phyloP scores from a whole-genome alignment of 2,329 filamentous ascomycete genomes.

The Xylaria sp. region DNA sequence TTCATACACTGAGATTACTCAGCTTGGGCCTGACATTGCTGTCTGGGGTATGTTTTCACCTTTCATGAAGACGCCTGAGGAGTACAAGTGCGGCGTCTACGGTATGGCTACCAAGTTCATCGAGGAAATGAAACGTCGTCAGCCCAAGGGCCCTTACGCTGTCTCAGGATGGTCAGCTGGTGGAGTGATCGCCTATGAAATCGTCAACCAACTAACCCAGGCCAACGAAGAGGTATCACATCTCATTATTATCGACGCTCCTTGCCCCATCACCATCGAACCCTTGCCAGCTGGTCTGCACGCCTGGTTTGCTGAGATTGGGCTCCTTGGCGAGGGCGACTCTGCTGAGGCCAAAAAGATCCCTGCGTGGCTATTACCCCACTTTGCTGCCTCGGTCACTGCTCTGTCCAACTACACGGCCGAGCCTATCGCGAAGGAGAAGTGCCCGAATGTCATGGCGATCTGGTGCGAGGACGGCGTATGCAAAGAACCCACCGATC shows the following conservation, averaged over 20 bases:
- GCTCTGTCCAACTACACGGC: conserved; percentile 73
- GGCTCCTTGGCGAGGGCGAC: conserved; percentile 69
- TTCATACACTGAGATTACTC: conserved; percentile 67
- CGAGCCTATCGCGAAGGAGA: conserved; percentile 62
- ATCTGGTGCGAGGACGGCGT: conserved; percentile 79
- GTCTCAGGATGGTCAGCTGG: conserved; percentile 79
- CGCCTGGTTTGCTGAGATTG: conserved; percentile 74
- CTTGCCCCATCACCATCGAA: conserved; percentile 70
- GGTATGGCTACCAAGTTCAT: conserved; percentile 70
- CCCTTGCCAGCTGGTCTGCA: conserved; percentile 70
- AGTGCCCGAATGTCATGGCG: conserved; percentile 65
- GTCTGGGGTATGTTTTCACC: conserved; percentile 70
- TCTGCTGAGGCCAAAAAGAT: conserved; percentile 59
- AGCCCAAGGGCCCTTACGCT: conserved; percentile 70
- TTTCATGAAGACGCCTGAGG: conserved; percentile 71
- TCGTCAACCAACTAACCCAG: conserved; percentile 63
- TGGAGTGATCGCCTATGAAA: conserved; percentile 73
- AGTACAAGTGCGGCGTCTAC: conserved; percentile 69
- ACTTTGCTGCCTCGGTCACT: conserved; percentile 72
- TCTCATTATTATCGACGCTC: conserved; percentile 69
- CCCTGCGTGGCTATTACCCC: conserved; percentile 74
- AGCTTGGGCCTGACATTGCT: conserved; percentile 53
- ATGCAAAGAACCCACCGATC: conserved; percentile 69
- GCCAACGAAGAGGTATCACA: conserved; percentile 62
- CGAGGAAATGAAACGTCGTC: conserved; percentile 72